Evolutionary conservation across 2,329 filamentous ascomycete genomes (phyloP).

Genomic region (Bipolaris bicolor): DNA sequence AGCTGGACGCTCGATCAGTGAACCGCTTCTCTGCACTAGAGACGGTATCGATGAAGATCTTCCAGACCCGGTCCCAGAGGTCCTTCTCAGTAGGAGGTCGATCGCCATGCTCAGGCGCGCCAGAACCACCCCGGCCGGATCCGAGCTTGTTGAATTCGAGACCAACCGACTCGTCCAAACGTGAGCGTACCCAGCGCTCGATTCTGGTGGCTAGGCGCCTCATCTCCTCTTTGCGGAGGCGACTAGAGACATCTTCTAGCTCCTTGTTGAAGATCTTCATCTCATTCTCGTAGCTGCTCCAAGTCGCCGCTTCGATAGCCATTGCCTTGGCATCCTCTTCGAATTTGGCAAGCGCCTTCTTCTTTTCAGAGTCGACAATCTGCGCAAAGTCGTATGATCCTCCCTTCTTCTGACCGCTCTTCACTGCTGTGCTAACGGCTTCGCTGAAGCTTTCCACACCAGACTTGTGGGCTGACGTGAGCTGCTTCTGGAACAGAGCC

Average conservation of each 20-base stretch:
- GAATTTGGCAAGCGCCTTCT: slow-evolving; percentile 75
- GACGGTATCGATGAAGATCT: slow-evolving; percentile 80
- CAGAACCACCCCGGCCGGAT: slow-evolving; percentile 80
- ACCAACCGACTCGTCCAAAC: slow-evolving; percentile 84
- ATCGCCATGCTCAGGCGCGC: slow-evolving; percentile 78
- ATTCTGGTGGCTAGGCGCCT: slow-evolving; percentile 86
- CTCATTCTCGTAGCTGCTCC: slow-evolving; percentile 87
- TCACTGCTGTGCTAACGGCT: slow-evolving; percentile 84
- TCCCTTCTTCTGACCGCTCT: slow-evolving; percentile 89
- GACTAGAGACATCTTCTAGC: slow-evolving; percentile 82
- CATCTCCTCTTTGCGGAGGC: slow-evolving; percentile 94
- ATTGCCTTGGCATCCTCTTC: slow-evolving; percentile 76
- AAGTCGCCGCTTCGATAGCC: slow-evolving; percentile 77
- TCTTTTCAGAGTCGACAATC: slow-evolving; percentile 85
- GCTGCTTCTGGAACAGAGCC: slow-evolving; percentile 83
- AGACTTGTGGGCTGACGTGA: slow-evolving; percentile 85
- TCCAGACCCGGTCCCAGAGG: slow-evolving; percentile 96
- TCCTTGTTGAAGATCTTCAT: slow-evolving; percentile 84
- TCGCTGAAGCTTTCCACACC: slow-evolving; percentile 86
- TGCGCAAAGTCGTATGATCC: slow-evolving; percentile 92
- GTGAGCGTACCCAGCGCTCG: slow-evolving; percentile 90
- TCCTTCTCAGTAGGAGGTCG: slow-evolving; percentile 76
- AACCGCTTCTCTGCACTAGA: slow-evolving; percentile 85
- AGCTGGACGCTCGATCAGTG: slow-evolving; percentile 85
- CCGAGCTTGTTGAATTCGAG: slow-evolving; percentile 96